Percentiles rank a stretch among this genome's conserved stretches.
Conservation (phyloP, 2,329 filamentous ascomycete species). For the Leptographium galeiforme region DNA sequence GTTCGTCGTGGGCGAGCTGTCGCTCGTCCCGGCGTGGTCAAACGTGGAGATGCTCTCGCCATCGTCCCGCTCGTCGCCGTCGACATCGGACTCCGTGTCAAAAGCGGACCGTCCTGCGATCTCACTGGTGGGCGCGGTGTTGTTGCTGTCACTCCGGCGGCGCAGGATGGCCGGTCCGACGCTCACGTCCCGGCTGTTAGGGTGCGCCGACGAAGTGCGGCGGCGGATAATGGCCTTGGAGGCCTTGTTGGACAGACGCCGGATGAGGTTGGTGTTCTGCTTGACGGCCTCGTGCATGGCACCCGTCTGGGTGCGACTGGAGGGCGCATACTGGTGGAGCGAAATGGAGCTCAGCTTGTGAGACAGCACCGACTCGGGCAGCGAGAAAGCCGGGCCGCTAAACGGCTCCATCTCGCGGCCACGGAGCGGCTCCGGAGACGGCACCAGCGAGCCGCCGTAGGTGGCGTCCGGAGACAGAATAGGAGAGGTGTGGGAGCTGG, state of each 20-base stretch:
- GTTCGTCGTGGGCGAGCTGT: slow-evolving; percentile 34
- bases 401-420: slow-evolving; percentile 39
- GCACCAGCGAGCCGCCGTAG: slow-evolving; percentile 49
- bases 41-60: slow-evolving; percentile 11
- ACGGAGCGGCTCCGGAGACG: slow-evolving; percentile 50
- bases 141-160: slow-evolving; percentile 75
- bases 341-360: slow-evolving; percentile 47
- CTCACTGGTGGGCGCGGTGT: slow-evolving; percentile 39
- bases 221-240: slow-evolving; percentile 55
- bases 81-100: slow-evolving; percentile 43
- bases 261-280: slow-evolving; percentile 47
- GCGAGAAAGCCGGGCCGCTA: slow-evolving; percentile 44
- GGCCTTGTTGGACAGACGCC: slow-evolving; percentile 72
- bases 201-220: slow-evolving; percentile 63
- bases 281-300: slow-evolving; percentile 37
- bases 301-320: slow-evolving; percentile 21
- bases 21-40: slow-evolving; percentile 29
- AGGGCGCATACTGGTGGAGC: slow-evolving; percentile 35
- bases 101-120: slow-evolving; percentile 15
- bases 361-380: slow-evolving; percentile 59
- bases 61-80: slow-evolving; percentile 37
- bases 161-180: slow-evolving; percentile 81
- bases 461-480: slow-evolving; percentile 39
- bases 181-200: slow-evolving; percentile 71
- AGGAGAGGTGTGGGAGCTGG: slow-evolving; percentile 43